phyloP scores from a whole-genome alignment of 768 basidiomycete species.

The Boletellus emodensis region DNA sequence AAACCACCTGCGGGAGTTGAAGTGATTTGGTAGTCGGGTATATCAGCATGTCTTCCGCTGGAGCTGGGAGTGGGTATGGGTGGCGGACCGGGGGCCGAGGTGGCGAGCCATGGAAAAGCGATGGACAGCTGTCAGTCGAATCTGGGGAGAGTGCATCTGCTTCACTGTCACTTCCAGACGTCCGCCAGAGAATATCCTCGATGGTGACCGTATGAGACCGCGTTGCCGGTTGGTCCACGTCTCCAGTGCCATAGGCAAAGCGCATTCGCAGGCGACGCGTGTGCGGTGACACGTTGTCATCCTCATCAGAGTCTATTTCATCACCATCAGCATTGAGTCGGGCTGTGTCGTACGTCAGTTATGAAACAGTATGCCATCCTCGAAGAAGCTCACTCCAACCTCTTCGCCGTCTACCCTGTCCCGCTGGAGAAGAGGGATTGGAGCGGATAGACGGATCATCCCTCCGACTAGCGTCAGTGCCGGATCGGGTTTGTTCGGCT shows the following conservation, averaged over 20 bases:
- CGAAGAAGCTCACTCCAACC: constrained; percentile 30
- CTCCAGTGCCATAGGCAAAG: constrained; percentile 18
- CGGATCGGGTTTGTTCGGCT: constrained; percentile 2
- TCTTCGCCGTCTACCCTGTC: constrained; percentile 28
- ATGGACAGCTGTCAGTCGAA: constrained; percentile 16
- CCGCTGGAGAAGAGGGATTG: constrained; percentile 8
- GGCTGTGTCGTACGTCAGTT: constrained; percentile 24
- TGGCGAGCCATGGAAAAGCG: constrained; percentile 10
- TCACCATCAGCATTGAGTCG: constrained; percentile 52
- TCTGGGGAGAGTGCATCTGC: constrained; percentile 17
- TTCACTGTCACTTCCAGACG: constrained; percentile 23
- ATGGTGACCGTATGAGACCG: constrained; percentile 28
- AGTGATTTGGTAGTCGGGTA: constrained; percentile 11
- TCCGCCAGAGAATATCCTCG: constrained; percentile 23
- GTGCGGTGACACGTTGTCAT: constrained; percentile 48
- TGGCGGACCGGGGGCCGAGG: constrained; percentile 7
- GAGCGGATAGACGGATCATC: constrained; percentile 7
- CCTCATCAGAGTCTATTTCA: constrained; percentile 59
- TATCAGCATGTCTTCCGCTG: constrained; percentile 48
- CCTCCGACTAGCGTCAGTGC: constrained; percentile 8
- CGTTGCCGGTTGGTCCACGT: constrained; percentile 26
- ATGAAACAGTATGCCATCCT: neutral
- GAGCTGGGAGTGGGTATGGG: constrained; percentile 54
- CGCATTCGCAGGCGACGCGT: constrained; percentile 45
- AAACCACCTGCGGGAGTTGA: constrained; percentile 10